Evolutionary conservation across 805 yeast genomes (phyloP), one percentile per base, ranked within the genome.

Genomic region (Zygosaccharomyces lentus): DNA sequence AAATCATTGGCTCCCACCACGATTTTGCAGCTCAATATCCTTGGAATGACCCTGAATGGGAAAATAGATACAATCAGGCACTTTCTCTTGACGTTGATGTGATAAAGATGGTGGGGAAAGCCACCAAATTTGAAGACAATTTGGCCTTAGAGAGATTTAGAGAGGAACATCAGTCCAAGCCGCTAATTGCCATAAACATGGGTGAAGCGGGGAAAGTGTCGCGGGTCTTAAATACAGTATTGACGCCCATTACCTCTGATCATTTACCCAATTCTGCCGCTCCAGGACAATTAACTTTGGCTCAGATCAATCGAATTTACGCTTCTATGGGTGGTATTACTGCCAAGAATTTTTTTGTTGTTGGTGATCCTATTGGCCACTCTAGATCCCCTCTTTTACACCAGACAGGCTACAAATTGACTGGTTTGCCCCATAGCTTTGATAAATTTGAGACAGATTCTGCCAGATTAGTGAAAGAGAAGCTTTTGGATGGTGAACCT

Each of bases 361-460:
- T 82, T 50, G 98, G 98, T 5, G 68, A 73, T 9, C 97, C 98
- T 41, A 75, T 90, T 46, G 66, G 77, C 7, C 96, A 90, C 64
- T 89, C 98, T 1, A 80, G 88, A 64, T 89, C 97, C 1, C 99
- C 99, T 35, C 70, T 75, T 13, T 73, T 93, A 55, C 99, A 93
- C 68, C 82, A 82, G 58, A 76, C 95, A 2, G 88, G 84, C 24
- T 93, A 84, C 69, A 60, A 77, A 46, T 68, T 74, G n/a, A 72
- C 88, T 48, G 88, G 89, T 5, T 72, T 93, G 56, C 96, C 96
- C 10, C 81, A 89, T 65, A 55, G 59, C 4, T 89, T 90, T 60
- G 75, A 67, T 12, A 72, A 74, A 51, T 80, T 78, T 59, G 96
- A 88, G 61, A 80, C 96, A 1, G 72, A 71, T 16, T 76, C 79